Conservation (phyloP, 768 basidiomycete species). For the Kwoniella dendrophila region DNA sequence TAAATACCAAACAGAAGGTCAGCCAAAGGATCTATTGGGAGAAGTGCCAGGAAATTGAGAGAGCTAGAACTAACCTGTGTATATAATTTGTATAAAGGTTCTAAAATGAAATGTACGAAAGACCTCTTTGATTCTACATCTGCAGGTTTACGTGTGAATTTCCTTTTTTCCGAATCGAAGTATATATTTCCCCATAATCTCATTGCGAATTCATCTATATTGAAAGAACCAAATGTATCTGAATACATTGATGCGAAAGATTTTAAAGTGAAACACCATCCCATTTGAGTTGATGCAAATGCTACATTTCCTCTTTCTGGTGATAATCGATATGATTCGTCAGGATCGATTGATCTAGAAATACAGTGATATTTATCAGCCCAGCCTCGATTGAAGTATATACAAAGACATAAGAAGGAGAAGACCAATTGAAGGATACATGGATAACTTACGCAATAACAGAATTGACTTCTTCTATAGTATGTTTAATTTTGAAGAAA, state of each 20-base stretch:
- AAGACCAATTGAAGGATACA: neutral
- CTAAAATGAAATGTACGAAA: slow-evolving; percentile 94
- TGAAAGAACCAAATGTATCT: slow-evolving; percentile 77
- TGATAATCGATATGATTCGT: slow-evolving; percentile 82
- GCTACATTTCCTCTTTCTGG: slow-evolving; percentile 96
- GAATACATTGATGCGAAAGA: slow-evolving; percentile 97
- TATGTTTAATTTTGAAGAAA: slow-evolving; percentile 98
- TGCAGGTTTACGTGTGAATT: slow-evolving; percentile 81
- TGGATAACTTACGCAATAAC: slow-evolving; percentile 74
- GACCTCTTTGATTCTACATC: slow-evolving; percentile 78
- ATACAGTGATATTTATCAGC: neutral
- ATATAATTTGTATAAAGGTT: slow-evolving; percentile 96
- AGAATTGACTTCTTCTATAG: slow-evolving; percentile 96
- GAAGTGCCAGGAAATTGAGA: neutral
- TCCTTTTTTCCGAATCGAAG: slow-evolving; percentile 78
- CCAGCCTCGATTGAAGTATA: neutral
- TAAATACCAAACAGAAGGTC: slow-evolving; percentile 54
- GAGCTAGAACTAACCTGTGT: slow-evolving; percentile 59
- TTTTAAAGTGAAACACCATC: slow-evolving; percentile 91
- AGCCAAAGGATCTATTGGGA: neutral
- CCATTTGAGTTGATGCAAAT: slow-evolving; percentile 95
- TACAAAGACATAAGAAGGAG: neutral
- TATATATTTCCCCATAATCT: slow-evolving; percentile 99
- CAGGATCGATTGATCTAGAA: slow-evolving; percentile 72
- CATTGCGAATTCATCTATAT: slow-evolving; percentile 81